Percentiles rank a stretch among this genome's conserved stretches.
Conservation (phyloP, 441 rosid species). For the Syzygium malaccense region DNA sequence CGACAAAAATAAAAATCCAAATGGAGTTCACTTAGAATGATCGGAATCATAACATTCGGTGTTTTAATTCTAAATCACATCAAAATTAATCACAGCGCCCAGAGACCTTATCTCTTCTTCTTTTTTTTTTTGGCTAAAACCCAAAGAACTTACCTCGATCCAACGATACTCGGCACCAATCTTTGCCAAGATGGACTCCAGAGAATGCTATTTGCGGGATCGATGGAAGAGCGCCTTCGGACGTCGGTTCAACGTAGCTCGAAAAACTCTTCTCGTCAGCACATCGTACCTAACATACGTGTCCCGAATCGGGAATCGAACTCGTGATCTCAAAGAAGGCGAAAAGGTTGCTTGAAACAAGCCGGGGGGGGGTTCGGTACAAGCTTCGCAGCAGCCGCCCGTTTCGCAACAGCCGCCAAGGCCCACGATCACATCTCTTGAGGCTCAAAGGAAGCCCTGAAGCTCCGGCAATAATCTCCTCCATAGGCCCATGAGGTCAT, state of each 20-base stretch:
- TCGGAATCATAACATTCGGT: neutral
- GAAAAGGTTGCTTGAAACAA: rapidly evolving
- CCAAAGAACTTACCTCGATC: too few relatives aligned
- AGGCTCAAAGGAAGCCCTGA: neutral
- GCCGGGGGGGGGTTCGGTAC: neutral
- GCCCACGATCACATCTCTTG: neutral
- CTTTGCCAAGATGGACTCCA: neutral
- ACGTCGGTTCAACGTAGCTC: neutral
- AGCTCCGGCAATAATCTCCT: neutral
- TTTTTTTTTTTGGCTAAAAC: too few relatives aligned
- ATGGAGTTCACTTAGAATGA: neutral
- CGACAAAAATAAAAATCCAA: neutral
- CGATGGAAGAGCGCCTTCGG: neutral
- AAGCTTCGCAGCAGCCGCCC: neutral
- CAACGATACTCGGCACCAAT: neutral
- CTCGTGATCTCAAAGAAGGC: neutral
- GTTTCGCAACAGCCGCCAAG: neutral
- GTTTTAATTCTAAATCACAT: neutral
- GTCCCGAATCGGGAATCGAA: neutral
- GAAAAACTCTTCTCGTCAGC: neutral
- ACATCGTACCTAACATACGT: rapidly evolving
- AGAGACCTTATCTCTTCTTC: too few relatives aligned
- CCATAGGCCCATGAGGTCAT: neutral
- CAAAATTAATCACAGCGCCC: neutral
- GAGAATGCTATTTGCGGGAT: neutral